Evolutionary conservation across 352 stramenopile species (phyloP).

Genomic region (Phytophthora capsici): DNA sequence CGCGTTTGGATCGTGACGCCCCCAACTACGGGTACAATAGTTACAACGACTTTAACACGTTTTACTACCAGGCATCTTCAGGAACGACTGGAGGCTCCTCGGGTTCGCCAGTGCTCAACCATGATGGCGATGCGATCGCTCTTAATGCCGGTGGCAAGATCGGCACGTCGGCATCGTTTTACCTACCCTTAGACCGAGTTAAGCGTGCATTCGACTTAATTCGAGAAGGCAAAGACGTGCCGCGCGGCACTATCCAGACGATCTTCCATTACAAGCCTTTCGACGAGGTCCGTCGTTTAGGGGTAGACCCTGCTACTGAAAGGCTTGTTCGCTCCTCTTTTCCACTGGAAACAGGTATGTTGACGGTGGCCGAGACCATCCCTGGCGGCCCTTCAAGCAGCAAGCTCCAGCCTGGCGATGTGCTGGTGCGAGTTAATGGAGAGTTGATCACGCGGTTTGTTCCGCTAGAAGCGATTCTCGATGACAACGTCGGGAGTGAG

Average conservation of each 20-base stretch:
- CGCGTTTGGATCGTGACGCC: slow-evolving; percentile 90
- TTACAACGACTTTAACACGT: slow-evolving; percentile 96
- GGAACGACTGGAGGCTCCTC: slow-evolving; percentile 80
- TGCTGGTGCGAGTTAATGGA: slow-evolving; percentile 87
- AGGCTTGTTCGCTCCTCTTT: slow-evolving; percentile 75
- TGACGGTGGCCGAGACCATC: slow-evolving; percentile 90
- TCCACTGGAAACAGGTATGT: slow-evolving; percentile 89
- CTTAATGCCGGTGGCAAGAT: slow-evolving; percentile 93
- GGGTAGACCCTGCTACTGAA: slow-evolving; percentile 81
- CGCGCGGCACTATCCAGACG: slow-evolving; percentile 89
- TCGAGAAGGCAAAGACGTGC: slow-evolving; percentile 68
- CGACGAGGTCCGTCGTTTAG: slow-evolving; percentile 89
- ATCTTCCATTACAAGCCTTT: slow-evolving; percentile 93
- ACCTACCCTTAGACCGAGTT: slow-evolving; percentile 90
- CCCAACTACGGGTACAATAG: slow-evolving; percentile 90
- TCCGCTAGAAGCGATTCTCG: slow-evolving; percentile 81
- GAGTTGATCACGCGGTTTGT: slow-evolving; percentile 88
- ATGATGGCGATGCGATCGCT: slow-evolving; percentile 88
- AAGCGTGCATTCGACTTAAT: slow-evolving; percentile 88
- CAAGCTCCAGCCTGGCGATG: slow-evolving; percentile 89
- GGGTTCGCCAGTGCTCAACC: slow-evolving; percentile 89
- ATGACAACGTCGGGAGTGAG: slow-evolving; percentile 76
- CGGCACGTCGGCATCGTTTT: slow-evolving; percentile 89
- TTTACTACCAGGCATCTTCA: slow-evolving; percentile 93
- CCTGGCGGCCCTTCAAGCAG: slow-evolving; percentile 76